These are phyloP conservation scores for Paraphoma sp. DNA, from an alignment of 2,329 filamentous ascomycete genomes.

Conservation along the genomic window DNA sequence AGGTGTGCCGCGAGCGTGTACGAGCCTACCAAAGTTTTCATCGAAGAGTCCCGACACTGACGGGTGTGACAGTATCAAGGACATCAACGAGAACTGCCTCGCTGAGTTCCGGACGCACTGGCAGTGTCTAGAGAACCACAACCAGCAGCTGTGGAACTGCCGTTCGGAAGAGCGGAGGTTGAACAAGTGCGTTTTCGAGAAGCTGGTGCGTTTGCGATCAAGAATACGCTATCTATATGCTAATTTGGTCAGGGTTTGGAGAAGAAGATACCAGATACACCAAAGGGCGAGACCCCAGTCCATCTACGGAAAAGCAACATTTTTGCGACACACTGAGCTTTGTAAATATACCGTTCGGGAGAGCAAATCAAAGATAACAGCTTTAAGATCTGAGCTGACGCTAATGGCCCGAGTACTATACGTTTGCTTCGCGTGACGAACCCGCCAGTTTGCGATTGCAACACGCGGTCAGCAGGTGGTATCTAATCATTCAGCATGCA, in stretches of 20 bases:
- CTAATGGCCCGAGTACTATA: neutral
- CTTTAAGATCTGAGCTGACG: slow-evolving; percentile 4
- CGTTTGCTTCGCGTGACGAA: slow-evolving; percentile 23
- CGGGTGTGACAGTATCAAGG: slow-evolving; percentile 71
- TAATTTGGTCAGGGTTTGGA: slow-evolving; percentile 52
- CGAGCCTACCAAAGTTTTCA: slow-evolving; percentile 7
- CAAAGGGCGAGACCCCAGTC: slow-evolving; percentile 56
- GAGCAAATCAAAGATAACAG: slow-evolving; percentile 24
- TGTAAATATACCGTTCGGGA: slow-evolving; percentile 40
- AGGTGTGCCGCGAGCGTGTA: slow-evolving; percentile 97
- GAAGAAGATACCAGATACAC: slow-evolving; percentile 60
- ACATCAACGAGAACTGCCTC: slow-evolving; percentile 95
- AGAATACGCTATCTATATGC: neutral
- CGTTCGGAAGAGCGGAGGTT: slow-evolving; percentile 84
- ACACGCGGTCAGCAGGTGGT: slow-evolving; percentile 4
- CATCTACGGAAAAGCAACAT: slow-evolving; percentile 57
- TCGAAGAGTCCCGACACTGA: slow-evolving; percentile 10
- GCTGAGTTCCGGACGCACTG: slow-evolving; percentile 92
- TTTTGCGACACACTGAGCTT: slow-evolving; percentile 41
- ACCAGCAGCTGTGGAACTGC: slow-evolving; percentile 98
- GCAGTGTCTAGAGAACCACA: slow-evolving; percentile 95
- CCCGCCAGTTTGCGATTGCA: slow-evolving; percentile 2
- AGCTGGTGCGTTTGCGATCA: slow-evolving; percentile 73
- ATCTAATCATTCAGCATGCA: neutral
- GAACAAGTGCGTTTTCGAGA: slow-evolving; percentile 95